Conservation (phyloP, 352 stramenopile species). For the Globisporangium cylindrosporum region DNA sequence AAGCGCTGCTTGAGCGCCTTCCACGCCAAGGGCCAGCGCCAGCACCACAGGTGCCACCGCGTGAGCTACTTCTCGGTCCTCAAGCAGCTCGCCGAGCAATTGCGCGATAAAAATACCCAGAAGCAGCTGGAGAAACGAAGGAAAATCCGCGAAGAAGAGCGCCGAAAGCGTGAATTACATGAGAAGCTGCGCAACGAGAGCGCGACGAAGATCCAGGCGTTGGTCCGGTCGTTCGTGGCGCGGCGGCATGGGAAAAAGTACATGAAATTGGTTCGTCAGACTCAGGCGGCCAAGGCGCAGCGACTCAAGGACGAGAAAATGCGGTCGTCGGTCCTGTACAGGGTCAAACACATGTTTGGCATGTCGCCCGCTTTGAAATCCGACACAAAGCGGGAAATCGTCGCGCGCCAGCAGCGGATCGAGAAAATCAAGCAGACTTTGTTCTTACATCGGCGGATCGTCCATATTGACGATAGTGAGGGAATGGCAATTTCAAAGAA, state of each 20-base stretch:
- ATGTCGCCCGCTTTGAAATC: constrained; percentile 43
- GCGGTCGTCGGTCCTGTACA: constrained; percentile 39
- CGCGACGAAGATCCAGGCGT: constrained; percentile 41
- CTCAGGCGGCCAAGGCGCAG: constrained; percentile 35
- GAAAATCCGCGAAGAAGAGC: constrained; percentile 27
- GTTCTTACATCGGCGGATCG: constrained; percentile 35
- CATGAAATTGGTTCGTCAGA: constrained; percentile 52
- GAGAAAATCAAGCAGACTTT: constrained; percentile 45
- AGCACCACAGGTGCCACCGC: constrained; percentile 49
- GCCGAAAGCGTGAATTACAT: constrained; percentile 17
- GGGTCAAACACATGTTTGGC: constrained; percentile 35
- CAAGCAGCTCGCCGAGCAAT: constrained; percentile 40
- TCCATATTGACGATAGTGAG: constrained; percentile 11
- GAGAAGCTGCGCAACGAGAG: constrained; percentile 23
- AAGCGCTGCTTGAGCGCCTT: constrained; percentile 59
- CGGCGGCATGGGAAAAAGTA: constrained; percentile 38
- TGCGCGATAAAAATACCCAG: constrained; percentile 28
- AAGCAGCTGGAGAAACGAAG: constrained; percentile 32
- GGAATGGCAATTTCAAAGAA: constrained; percentile 10
- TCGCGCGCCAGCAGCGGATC: constrained; percentile 27
- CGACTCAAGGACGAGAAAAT: constrained; percentile 41
- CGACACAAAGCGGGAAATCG: constrained; percentile 53
- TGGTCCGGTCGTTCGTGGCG: constrained; percentile 32
- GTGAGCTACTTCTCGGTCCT: constrained; percentile 73
- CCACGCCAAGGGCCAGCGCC: constrained; percentile 56